These are phyloP conservation scores for Oryza officinalis DNA, from an alignment of 176 grass and related monocot species.

Conservation along the genomic window DNA sequence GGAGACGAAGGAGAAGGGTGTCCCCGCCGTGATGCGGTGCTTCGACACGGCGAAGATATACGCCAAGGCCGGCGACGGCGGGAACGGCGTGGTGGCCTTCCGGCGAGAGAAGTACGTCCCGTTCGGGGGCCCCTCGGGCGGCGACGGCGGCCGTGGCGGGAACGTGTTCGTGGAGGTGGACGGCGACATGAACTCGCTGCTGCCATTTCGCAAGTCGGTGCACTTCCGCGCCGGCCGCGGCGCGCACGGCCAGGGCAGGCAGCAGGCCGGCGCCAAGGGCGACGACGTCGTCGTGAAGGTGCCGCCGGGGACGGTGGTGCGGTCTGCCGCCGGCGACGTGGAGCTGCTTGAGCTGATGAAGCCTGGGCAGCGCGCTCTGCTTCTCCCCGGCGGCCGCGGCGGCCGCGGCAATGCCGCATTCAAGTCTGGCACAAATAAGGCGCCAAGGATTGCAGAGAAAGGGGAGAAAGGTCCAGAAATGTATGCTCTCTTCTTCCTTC, in stretches of 20 bases:
- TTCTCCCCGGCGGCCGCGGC: slow-evolving; percentile 81
- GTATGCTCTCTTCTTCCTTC: slow-evolving; percentile 44
- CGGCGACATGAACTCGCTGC: slow-evolving; percentile 85
- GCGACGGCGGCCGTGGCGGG: slow-evolving; percentile 89
- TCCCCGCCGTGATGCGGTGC: slow-evolving; percentile 97
- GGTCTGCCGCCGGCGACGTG: slow-evolving; percentile 50
- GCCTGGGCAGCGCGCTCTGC: slow-evolving; percentile 68
- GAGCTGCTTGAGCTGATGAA: slow-evolving; percentile 77
- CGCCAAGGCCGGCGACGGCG: slow-evolving; percentile 86
- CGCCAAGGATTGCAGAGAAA: slow-evolving; percentile 87
- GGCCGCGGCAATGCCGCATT: slow-evolving; percentile 89
- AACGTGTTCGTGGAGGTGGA: slow-evolving; percentile 89
- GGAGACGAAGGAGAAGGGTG: slow-evolving; percentile 81
- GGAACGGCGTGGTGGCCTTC: slow-evolving; percentile 91
- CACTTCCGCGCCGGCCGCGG: slow-evolving; percentile 88
- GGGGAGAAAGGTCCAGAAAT: slow-evolving; percentile 96
- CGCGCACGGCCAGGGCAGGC: slow-evolving; percentile 70
- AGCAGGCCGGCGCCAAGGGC: slow-evolving; percentile 81
- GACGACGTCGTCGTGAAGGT: slow-evolving; percentile 89
- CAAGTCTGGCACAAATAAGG: slow-evolving; percentile 81
- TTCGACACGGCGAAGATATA: slow-evolving; percentile 93
- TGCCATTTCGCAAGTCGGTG: slow-evolving; percentile 86
- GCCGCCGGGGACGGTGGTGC: slow-evolving; percentile 79
- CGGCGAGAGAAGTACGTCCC: slow-evolving; percentile 94
- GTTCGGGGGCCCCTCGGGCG: slow-evolving; percentile 81